A percentile compares a stretch with the other conserved stretches of the same genome.
These are phyloP conservation scores for Leishmania martiniquensis DNA, from an alignment of 208 protist species.

Conservation along the genomic window DNA sequence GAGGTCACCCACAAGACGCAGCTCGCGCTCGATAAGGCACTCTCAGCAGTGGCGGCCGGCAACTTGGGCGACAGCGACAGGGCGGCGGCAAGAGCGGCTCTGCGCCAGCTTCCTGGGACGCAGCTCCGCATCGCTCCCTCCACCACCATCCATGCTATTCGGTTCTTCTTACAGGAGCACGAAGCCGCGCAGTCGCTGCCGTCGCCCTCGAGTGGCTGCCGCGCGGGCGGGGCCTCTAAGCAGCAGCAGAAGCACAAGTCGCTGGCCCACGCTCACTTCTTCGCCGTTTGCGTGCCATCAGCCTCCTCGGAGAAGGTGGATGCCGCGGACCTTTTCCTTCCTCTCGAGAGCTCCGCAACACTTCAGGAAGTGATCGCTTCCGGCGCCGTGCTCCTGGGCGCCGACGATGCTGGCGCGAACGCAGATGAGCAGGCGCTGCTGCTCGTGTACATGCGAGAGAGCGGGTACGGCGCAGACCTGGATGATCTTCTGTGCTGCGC, in stretches of 20 bases:
- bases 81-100: constrained; percentile 4
- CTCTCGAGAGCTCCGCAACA: constrained; percentile 15
- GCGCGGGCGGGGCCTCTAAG: neutral
- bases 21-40: constrained; percentile 7
- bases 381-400: constrained; percentile 7
- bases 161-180: constrained; percentile 17
- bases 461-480: constrained; percentile 16
- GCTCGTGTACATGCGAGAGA: constrained; percentile 24
- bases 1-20: constrained; percentile 18
- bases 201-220: neutral
- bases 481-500: constrained; percentile 16
- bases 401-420: neutral
- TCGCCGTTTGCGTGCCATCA: constrained; percentile 13
- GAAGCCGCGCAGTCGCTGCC: constrained; percentile 1
- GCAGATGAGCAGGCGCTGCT: constrained; percentile 12
- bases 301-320: neutral
- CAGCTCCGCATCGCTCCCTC: constrained; percentile 17
- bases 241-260: neutral
- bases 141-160: constrained; percentile 26
- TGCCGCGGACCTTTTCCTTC: constrained; percentile 7
- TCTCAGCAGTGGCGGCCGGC: neutral
- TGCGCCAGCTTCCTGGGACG: constrained; percentile 23
- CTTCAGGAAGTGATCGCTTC: constrained; percentile 20
- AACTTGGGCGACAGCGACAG: neutral
- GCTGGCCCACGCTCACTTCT: constrained; percentile 25